phyloP scores from a whole-genome alignment of 1,284 basidiomycete species.

The Ganoderma meredithae region DNA sequence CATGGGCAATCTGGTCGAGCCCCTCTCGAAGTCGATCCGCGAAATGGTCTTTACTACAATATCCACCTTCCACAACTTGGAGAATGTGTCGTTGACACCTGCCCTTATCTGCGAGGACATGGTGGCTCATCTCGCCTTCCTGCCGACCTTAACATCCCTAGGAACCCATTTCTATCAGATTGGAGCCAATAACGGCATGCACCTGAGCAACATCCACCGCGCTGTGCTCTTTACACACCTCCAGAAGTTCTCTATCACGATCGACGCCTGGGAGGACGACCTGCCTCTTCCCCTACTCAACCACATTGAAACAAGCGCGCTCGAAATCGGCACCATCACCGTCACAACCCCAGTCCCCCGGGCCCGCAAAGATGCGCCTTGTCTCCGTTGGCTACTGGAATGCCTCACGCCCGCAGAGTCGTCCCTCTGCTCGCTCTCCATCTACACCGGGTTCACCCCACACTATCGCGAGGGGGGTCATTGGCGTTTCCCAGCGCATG shows the following conservation, averaged over 20 bases:
- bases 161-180: background rate
- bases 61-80: no score
- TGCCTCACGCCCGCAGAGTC: background rate
- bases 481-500: background rate
- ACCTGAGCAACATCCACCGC: background rate
- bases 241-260: background rate
- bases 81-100: no score
- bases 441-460: background rate
- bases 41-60: no score
- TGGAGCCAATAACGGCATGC: background rate
- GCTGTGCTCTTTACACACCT: background rate
- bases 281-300: background rate
- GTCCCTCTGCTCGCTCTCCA: background rate
- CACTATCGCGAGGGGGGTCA: background rate
- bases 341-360: background rate
- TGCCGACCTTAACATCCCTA: background rate
- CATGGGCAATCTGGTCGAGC: no score
- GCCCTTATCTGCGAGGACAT: no score
- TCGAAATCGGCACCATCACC: background rate
- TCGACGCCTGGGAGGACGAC: background rate
- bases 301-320: background rate
- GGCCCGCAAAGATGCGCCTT: background rate
- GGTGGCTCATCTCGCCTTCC: no score
- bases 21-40: no score
- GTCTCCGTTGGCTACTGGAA: background rate